Conservation (phyloP, 2,329 filamentous ascomycete genomes). For the Colletotrichum tropicicola region DNA sequence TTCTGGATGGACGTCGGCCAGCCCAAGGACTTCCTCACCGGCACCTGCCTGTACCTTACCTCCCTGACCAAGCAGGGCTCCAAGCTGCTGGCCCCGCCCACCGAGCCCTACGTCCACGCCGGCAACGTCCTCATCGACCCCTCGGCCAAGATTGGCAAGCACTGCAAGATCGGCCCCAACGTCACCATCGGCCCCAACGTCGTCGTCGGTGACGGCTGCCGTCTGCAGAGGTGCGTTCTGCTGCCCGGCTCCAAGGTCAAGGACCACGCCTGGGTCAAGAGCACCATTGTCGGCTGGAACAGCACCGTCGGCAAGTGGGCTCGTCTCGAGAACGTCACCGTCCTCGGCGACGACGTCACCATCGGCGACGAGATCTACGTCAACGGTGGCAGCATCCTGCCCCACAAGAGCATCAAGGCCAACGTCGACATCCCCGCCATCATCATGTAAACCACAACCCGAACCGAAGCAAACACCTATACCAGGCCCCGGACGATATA, state of each 20-base stretch:
- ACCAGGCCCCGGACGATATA: constrained; percentile 5
- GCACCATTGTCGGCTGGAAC: constrained; percentile 98
- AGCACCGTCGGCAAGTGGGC: constrained; percentile 96
- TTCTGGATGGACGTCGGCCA: constrained; percentile 99
- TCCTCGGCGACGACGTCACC: constrained; percentile 95
- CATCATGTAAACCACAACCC: constrained; percentile 63
- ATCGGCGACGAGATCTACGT: constrained; percentile 97
- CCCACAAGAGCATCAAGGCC: constrained; percentile 98
- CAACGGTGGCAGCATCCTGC: constrained; percentile 93
- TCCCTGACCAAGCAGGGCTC: constrained; percentile 90
- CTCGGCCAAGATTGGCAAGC: constrained; percentile 94
- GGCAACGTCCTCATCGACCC: constrained; percentile 97
- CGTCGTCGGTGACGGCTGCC: constrained; percentile 91
- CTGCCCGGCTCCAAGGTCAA: constrained; percentile 93
- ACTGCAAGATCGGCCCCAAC: constrained; percentile 97
- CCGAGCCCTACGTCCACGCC: constrained; percentile 84
- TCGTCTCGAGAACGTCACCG: constrained; percentile 96
- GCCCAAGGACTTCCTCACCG: constrained; percentile 96
- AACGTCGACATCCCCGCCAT: constrained; percentile 87
- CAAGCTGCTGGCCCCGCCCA: constrained; percentile 79
- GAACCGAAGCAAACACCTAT: background rate
- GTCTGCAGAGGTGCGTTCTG: constrained; percentile 91
- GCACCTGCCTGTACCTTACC: constrained; percentile 95
- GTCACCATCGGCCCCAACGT: constrained; percentile 95
- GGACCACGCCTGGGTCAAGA: constrained; percentile 99